A percentile compares a stretch with the other conserved stretches of the same genome.
These are phyloP conservation scores for Aspergillus brunneoviolaceus DNA, from an alignment of 2,329 filamentous ascomycete genomes.

Conservation along the genomic window DNA sequence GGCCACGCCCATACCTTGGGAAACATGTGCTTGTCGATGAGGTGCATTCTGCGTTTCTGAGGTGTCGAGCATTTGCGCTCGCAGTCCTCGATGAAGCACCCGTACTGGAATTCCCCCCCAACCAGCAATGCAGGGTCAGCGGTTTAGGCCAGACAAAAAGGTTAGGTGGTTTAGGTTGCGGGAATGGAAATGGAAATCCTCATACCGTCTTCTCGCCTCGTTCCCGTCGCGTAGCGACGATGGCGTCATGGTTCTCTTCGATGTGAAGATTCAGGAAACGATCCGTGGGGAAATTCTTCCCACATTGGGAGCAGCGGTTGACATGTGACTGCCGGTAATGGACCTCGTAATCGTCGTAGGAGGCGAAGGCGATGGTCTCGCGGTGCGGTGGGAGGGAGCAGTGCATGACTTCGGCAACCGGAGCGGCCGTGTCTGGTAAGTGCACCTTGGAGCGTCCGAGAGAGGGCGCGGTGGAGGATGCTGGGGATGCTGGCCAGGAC, in stretches of 20 bases:
- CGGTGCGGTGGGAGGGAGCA: conserved; percentile 81
- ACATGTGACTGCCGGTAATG: conserved; percentile 81
- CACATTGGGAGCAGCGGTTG: conserved; percentile 82
- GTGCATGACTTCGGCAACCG: conserved; percentile 59
- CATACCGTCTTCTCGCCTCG: conserved; percentile 82
- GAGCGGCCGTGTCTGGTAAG: conserved; percentile 53
- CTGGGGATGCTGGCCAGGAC: conserved; percentile 31
- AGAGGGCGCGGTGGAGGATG: conserved; percentile 19
- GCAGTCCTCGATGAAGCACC: conserved; percentile 87
- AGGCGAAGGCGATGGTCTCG: conserved; percentile 66
- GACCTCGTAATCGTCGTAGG: conserved; percentile 78
- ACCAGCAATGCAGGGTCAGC: background rate
- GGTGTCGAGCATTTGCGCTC: conserved; percentile 79
- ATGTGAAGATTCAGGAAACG: conserved; percentile 82
- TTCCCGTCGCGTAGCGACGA: conserved; percentile 69
- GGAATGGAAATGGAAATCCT: conserved; percentile 22
- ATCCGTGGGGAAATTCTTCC: conserved; percentile 81
- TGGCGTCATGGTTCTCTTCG: conserved; percentile 84
- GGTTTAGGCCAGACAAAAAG: background rate
- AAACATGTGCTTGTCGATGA: conserved; percentile 93
- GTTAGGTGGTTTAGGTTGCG: background rate
- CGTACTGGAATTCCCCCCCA: conserved; percentile 60
- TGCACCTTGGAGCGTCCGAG: conserved; percentile 53
- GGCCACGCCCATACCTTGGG: conserved; percentile 54
- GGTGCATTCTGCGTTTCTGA: conserved; percentile 80